A percentile compares a stretch with the other conserved stretches of the same genome.
phyloP scores from a whole-genome alignment of 225 moss, liverwort and hornwort species.

The Pseudoscleropodium purum region DNA sequence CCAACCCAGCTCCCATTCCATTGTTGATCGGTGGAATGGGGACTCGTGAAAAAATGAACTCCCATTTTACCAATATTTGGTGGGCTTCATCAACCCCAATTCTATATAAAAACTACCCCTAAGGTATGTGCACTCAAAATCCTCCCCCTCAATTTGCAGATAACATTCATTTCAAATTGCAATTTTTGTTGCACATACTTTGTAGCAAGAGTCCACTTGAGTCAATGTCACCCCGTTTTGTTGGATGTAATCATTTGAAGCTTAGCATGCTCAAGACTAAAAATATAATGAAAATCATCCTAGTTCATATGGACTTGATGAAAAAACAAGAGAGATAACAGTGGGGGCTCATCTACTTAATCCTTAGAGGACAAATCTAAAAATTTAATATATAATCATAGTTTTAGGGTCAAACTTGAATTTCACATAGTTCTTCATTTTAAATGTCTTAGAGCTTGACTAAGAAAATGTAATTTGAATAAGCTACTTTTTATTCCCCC shows the following conservation, averaged over 20 bases:
- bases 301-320: not conserved
- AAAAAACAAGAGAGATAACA: not conserved
- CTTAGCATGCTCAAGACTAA: not conserved
- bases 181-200: not conserved
- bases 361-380: rapidly evolving
- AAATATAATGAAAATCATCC: not conserved
- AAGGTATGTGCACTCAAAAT: not conserved
- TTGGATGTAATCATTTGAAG: not conserved
- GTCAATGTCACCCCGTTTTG: not conserved
- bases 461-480: not conserved
- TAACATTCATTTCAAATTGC: not conserved
- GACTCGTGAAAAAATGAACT: no score
- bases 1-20: no score
- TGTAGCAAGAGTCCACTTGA: not conserved
- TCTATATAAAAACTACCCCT: no score
- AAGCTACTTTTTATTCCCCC: not conserved
- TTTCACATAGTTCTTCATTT: not conserved
- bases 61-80: no score
- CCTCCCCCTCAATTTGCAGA: not conserved
- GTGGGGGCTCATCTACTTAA: not conserved
- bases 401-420: not conserved
- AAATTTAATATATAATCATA: rapidly evolving
- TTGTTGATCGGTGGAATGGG: no score
- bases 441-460: not conserved
- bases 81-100: no score